phyloP scores from a whole-genome alignment of 2,329 filamentous ascomycete genomes.

The Ceratocystis colombiana region DNA sequence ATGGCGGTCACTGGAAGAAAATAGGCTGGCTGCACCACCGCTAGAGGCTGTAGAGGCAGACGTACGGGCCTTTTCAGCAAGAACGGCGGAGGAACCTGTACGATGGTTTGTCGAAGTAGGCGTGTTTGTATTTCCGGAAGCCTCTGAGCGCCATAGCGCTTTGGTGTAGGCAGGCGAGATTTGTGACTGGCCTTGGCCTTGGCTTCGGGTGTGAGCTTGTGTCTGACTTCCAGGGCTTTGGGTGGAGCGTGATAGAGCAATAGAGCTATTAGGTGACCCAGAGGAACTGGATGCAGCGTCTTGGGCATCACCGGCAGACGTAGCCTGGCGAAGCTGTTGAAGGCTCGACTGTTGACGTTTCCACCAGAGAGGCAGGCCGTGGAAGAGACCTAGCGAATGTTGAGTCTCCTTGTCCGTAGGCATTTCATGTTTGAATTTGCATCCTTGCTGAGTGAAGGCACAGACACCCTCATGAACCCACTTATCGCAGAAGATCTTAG shows the following conservation, averaged over 20 bases:
- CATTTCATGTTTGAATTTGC: constrained; percentile 87
- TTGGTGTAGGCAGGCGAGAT: constrained; percentile 18
- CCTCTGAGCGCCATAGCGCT: constrained; percentile 6
- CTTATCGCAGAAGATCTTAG: constrained; percentile 74
- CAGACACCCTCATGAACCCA: constrained; percentile 83
- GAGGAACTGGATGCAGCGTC: background rate
- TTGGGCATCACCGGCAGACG: background rate
- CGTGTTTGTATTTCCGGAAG: background rate
- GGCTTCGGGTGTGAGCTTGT: background rate
- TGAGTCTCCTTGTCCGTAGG: constrained; percentile 58
- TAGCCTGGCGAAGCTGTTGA: constrained; percentile 15
- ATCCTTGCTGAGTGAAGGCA: constrained; percentile 75
- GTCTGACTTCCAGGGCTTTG: background rate
- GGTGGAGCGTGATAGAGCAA: background rate
- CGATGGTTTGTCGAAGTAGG: background rate
- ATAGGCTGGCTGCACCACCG: background rate
- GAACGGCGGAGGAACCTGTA: background rate
- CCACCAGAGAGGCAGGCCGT: constrained; percentile 53
- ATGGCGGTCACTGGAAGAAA: constrained; percentile 3
- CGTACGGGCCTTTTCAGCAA: background rate
- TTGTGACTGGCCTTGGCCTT: constrained; percentile 2
- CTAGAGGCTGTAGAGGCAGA: background rate
- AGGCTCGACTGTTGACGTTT: constrained; percentile 32
- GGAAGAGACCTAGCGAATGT: constrained; percentile 58
- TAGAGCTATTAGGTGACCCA: background rate